These are phyloP conservation scores for Penicillium ucsense DNA, from an alignment of 495 filamentous ascomycete species.

Conservation along the genomic window DNA sequence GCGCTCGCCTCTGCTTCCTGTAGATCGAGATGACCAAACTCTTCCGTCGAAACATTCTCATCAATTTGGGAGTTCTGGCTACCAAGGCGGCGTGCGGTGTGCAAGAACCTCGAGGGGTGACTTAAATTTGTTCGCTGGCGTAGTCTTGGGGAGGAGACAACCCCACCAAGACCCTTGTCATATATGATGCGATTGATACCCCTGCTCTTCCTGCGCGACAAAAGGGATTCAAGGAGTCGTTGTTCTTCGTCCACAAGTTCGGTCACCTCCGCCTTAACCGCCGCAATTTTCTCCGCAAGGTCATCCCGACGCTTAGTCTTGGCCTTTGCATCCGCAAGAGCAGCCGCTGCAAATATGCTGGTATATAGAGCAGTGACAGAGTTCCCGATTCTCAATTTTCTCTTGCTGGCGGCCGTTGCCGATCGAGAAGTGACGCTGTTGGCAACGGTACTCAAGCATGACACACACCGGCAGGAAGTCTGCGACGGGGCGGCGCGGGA, in stretches of 20 bases:
- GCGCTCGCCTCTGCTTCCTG: slow-evolving; percentile 1
- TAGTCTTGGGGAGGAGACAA: slow-evolving; percentile 1
- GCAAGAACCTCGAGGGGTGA: slow-evolving; percentile 14
- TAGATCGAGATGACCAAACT: slow-evolving; percentile 1
- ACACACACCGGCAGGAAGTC: slow-evolving; percentile 52
- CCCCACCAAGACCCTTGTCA: slow-evolving; percentile 15
- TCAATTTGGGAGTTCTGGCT: slow-evolving; percentile 1
- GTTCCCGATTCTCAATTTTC: slow-evolving; percentile 46
- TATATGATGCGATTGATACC: slow-evolving; percentile 13
- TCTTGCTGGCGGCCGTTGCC: slow-evolving; percentile 41
- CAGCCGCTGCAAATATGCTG: slow-evolving; percentile 62
- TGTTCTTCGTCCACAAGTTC: slow-evolving; percentile 35
- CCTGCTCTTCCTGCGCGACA: slow-evolving; percentile 14
- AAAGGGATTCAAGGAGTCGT: slow-evolving; percentile 22
- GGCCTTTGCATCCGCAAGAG: slow-evolving; percentile 50
- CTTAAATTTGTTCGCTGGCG: slow-evolving; percentile 4
- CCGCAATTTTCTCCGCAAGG: slow-evolving; percentile 50
- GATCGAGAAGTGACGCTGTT: slow-evolving; percentile 42
- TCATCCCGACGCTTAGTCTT: slow-evolving; percentile 53
- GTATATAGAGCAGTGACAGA: slow-evolving; percentile 63
- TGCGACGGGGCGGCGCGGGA: slow-evolving; percentile 56
- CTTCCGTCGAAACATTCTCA: slow-evolving; percentile 1
- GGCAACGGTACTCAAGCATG: slow-evolving; percentile 47
- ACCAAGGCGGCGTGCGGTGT: slow-evolving; percentile 11
- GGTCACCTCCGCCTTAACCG: slow-evolving; percentile 35